These are phyloP conservation scores for Penicillium angulare DNA, from an alignment of 495 filamentous ascomycete genomes.

Conservation along the genomic window DNA sequence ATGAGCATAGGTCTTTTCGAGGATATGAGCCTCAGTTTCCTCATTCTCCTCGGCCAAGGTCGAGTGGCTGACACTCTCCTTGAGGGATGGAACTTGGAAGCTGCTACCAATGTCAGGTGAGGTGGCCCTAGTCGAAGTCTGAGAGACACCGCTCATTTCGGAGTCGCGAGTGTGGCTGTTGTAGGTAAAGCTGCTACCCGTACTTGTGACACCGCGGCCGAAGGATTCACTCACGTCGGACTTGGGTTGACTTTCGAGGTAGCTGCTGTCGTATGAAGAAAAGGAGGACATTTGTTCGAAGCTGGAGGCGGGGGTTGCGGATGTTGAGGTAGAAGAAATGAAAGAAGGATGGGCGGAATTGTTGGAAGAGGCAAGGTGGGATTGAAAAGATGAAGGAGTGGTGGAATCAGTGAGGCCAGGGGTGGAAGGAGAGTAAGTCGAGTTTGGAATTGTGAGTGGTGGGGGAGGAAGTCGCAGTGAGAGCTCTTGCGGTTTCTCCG, in stretches of 20 bases:
- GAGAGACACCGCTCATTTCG: conserved; percentile 75
- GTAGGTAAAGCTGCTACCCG: conserved; percentile 70
- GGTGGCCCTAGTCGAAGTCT: conserved; percentile 83
- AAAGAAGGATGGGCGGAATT: conserved; percentile 16
- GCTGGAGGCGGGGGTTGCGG: conserved; percentile 37
- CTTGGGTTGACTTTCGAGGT: conserved; percentile 32
- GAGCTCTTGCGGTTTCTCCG: conserved; percentile 25
- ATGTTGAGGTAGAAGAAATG: conserved; percentile 30
- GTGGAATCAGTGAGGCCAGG: conserved; percentile 41
- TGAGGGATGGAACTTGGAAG: conserved; percentile 48
- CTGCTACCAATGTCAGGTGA: conserved; percentile 66
- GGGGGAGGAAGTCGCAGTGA: conserved; percentile 40
- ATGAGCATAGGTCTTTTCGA: conserved; percentile 84
- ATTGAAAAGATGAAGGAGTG: conserved; percentile 45
- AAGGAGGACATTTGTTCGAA: conserved; percentile 33
- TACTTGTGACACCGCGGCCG: conserved; percentile 48
- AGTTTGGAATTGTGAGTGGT: conserved; percentile 40
- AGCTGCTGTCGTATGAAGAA: conserved; percentile 24
- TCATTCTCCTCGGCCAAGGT: conserved; percentile 70
- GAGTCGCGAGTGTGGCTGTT: conserved; percentile 73
- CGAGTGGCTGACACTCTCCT: conserved; percentile 56
- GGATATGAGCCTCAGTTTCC: conserved; percentile 73
- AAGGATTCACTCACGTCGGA: conserved; percentile 39
- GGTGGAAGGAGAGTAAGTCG: conserved; percentile 34
- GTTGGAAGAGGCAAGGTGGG: conserved; percentile 22